Evolutionary conservation across 2,329 filamentous ascomycete genomes (phyloP).

Genomic region (Didymella segeticola): DNA sequence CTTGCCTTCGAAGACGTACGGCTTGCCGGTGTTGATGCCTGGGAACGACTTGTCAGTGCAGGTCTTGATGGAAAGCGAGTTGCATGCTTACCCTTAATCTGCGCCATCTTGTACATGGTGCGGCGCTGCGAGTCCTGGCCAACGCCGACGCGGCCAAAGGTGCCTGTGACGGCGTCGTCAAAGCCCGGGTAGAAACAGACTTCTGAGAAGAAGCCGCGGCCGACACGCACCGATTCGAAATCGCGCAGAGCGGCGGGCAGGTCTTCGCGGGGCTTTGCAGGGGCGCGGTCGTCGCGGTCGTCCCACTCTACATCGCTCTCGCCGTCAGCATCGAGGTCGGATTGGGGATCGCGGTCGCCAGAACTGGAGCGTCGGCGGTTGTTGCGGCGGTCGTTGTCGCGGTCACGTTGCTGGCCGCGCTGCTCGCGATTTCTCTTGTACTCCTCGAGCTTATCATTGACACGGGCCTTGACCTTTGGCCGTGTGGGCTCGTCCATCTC

Average conservation of each 20-base stretch:
- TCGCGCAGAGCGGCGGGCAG: constrained; percentile 78
- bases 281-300: constrained; percentile 62
- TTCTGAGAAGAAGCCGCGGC: constrained; percentile 83
- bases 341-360: constrained; percentile 49
- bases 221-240: constrained; percentile 82
- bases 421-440: constrained; percentile 63
- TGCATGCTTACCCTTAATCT: constrained; percentile 76
- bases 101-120: constrained; percentile 84
- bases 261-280: constrained; percentile 65
- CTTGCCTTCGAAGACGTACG: constrained; percentile 79
- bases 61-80: neutral
- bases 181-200: constrained; percentile 95
- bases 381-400: constrained; percentile 56
- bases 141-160: constrained; percentile 84
- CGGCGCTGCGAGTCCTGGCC: constrained; percentile 77
- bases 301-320: constrained; percentile 82
- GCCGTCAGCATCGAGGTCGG: constrained; percentile 69
- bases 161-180: constrained; percentile 79
- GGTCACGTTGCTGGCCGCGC: constrained; percentile 63
- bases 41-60: constrained; percentile 31
- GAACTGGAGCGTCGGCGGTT: constrained; percentile 55
- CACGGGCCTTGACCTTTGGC: constrained; percentile 60
- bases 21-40: constrained; percentile 80
- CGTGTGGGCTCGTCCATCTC: constrained; percentile 77
- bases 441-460: constrained; percentile 76